Percentiles rank a stretch among this genome's conserved stretches.
Conservation (phyloP, 108 stramenopile species). For the Epithemia pelagica region DNA sequence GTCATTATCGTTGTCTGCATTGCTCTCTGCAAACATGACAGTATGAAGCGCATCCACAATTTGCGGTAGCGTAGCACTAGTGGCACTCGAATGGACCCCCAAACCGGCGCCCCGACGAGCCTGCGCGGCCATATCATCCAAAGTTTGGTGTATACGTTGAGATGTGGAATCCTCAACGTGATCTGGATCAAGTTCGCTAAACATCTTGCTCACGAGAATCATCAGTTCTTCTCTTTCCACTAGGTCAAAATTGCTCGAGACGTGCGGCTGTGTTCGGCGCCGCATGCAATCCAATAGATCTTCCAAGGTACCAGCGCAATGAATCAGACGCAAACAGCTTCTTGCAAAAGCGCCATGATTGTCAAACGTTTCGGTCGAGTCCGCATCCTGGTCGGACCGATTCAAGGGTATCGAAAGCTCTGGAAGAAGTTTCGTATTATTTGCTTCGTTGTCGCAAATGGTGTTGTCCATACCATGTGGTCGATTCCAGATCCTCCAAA, state of each 20-base stretch:
- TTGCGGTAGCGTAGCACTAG: too few species aligned
- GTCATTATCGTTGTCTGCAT: neutral
- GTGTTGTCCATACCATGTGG: neutral
- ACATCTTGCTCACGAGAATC: neutral
- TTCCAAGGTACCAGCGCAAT: neutral
- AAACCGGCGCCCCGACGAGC: too few species aligned
- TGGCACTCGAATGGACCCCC: too few species aligned
- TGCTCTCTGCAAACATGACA: neutral
- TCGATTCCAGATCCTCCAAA: neutral
- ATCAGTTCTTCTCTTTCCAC: neutral
- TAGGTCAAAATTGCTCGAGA: too few species aligned
- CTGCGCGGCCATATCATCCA: neutral
- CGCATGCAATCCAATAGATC: neutral
- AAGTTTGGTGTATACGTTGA: neutral
- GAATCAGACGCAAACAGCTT: neutral
- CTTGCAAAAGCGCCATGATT: neutral
- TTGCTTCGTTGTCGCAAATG: neutral
- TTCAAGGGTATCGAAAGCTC: neutral
- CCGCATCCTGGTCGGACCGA: neutral
- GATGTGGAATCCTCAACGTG: too few species aligned
- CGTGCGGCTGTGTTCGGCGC: too few species aligned
- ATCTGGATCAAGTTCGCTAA: neutral
- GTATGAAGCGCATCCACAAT: neutral
- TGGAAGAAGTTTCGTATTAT: neutral
- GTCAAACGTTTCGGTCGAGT: neutral